Evolutionary conservation across 2,329 filamentous ascomycete genomes (phyloP).

Genomic region (Pseudocercospora vitis): DNA sequence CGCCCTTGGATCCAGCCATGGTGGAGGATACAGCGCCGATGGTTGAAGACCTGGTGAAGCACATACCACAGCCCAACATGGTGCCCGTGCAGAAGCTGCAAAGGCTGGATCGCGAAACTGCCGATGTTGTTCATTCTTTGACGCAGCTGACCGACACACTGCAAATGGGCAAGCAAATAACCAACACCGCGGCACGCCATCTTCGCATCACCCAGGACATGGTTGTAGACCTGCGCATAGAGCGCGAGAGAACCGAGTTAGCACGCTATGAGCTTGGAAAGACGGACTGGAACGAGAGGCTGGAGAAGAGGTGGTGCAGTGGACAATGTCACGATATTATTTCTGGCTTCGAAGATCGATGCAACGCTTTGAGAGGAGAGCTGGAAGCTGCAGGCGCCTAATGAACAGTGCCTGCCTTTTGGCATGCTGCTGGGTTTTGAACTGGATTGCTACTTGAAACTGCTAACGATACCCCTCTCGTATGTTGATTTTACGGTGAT

Average conservation of each 20-base stretch:
- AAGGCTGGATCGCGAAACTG: conserved; percentile 65
- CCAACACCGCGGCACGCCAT: conserved; percentile 74
- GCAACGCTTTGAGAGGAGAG: conserved; percentile 69
- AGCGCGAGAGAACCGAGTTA: conserved; percentile 79
- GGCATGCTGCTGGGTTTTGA: neutral
- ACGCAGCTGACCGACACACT: conserved; percentile 86
- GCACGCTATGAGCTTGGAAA: conserved; percentile 77
- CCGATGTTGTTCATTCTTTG: conserved; percentile 73
- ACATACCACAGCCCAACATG: conserved; percentile 66
- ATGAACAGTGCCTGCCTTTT: neutral
- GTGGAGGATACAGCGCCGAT: conserved; percentile 70
- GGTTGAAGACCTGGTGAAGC: conserved; percentile 63
- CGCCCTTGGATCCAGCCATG: conserved; percentile 62
- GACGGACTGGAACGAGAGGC: conserved; percentile 76
- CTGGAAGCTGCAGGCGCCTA: conserved; percentile 17
- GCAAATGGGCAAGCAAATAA: conserved; percentile 90
- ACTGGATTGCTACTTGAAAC: conserved; percentile 4
- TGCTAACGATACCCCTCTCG: conserved; percentile 7
- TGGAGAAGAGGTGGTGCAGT: conserved; percentile 77
- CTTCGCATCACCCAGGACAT: conserved; percentile 81
- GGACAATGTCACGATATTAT: conserved; percentile 83
- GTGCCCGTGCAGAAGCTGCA: conserved; percentile 66
- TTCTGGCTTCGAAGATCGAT: conserved; percentile 87
- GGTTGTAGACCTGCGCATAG: conserved; percentile 78
- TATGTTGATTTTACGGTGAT: neutral